These are phyloP conservation scores for Lactifluus rugatus DNA, from an alignment of 768 basidiomycete genomes.

Conservation along the genomic window DNA sequence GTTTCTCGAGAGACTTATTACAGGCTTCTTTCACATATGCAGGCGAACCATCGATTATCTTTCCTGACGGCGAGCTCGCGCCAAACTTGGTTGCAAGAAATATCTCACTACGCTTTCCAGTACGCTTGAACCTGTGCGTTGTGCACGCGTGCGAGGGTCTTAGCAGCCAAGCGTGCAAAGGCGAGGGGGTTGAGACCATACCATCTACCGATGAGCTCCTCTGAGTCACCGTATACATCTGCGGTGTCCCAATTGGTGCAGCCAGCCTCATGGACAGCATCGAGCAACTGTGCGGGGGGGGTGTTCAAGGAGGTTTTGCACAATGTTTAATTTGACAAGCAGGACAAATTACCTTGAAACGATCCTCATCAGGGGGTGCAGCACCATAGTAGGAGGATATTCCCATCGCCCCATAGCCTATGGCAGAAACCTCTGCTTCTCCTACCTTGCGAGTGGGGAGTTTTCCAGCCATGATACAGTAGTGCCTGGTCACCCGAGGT, in stretches of 20 bases:
- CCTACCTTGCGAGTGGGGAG: conserved; percentile 39
- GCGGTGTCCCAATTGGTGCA: conserved; percentile 42
- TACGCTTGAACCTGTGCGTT: conserved; percentile 40
- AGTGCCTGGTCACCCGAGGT: not conserved
- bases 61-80: conserved; percentile 7
- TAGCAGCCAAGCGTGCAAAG: not conserved
- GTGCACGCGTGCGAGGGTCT: not conserved
- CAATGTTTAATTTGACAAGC: not conserved
- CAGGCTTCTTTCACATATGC: conserved; percentile 23
- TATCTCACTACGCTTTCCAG: conserved; percentile 43
- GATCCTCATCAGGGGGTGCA: conserved; percentile 42
- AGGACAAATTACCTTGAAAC: conserved; percentile 33
- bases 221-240: conserved; percentile 32
- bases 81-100: conserved; percentile 36
- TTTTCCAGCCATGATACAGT: not conserved
- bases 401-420: conserved; percentile 58
- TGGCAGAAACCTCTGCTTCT: conserved; percentile 34
- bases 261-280: conserved; percentile 32
- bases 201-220: conserved; percentile 42
- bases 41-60: conserved; percentile 22
- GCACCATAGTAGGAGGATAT: conserved; percentile 41
- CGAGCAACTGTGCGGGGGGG: conserved; percentile 26
- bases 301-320: not conserved
- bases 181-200: not conserved
- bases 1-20: conserved; percentile 22